Conservation (phyloP, 805 yeast genomes). For the Kregervanrija delftensis region DNA sequence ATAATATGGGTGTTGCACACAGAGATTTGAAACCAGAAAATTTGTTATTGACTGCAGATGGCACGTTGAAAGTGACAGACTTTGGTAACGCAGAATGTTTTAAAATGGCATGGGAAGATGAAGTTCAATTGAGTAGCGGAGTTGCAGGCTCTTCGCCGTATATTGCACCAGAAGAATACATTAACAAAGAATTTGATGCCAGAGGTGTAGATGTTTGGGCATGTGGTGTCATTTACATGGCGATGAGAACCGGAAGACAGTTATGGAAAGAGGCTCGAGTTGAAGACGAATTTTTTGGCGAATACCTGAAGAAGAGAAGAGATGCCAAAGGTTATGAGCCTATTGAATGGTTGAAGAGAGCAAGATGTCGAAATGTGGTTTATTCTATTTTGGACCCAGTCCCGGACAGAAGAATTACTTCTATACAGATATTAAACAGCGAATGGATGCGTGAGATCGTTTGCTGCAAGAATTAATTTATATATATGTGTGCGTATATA, state of each 20-base stretch:
- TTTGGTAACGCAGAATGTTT: conserved; percentile 84
- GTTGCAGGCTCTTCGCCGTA: conserved; percentile 84
- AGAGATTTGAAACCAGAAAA: conserved; percentile 89
- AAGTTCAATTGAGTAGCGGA: conserved; percentile 64
- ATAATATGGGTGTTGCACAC: conserved; percentile 83
- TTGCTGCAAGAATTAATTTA: conserved; percentile 44
- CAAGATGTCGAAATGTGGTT: conserved; percentile 86
- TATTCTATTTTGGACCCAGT: conserved; percentile 91
- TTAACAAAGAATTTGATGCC: conserved; percentile 64
- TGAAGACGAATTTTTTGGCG: conserved; percentile 74
- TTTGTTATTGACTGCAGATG: conserved; percentile 62
- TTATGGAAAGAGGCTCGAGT: conserved; percentile 80
- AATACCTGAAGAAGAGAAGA: conserved; percentile 71
- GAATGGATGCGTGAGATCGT: conserved; percentile 94
- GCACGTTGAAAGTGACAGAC: conserved; percentile 76
- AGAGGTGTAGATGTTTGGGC: conserved; percentile 86
- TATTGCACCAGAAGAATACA: conserved; percentile 85
- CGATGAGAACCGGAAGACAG: conserved; percentile 91
- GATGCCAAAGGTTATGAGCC: conserved; percentile 88
- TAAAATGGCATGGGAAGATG: conserved; percentile 77
- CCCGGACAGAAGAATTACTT: conserved; percentile 80
- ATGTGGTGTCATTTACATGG: conserved; percentile 88
- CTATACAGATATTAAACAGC: conserved; percentile 78
- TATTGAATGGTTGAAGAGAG: conserved; percentile 75
- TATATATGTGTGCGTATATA: background rate